Conservation (phyloP, 768 basidiomycete genomes). For the Chalciporus pseudorubinellus region DNA sequence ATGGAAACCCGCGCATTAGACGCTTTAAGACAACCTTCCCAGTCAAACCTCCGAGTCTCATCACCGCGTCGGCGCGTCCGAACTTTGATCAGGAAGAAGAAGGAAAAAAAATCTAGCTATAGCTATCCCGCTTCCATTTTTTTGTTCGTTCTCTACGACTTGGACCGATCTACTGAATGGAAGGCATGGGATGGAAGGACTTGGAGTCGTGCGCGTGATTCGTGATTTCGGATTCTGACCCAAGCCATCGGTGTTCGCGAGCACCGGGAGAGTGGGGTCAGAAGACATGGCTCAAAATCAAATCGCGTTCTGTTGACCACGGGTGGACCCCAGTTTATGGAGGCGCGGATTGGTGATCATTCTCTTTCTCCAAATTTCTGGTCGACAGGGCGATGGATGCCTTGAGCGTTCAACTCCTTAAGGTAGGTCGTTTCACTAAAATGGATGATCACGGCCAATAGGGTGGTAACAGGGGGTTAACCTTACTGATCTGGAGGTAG, state of each 20-base stretch:
- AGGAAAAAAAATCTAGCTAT: background rate
- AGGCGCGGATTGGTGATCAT: background rate
- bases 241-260: background rate
- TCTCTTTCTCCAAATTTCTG: too few relatives aligned
- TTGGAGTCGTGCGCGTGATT: too few relatives aligned
- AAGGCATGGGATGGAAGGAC: background rate
- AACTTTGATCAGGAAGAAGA: constrained; percentile 1
- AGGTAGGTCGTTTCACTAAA: background rate
- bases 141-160: background rate
- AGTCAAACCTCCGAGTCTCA: constrained; percentile 1
- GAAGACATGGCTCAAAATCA: too few relatives aligned
- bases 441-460: background rate
- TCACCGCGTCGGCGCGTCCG: constrained; percentile 6
- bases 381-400: too few relatives aligned
- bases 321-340: background rate
- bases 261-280: background rate
- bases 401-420: background rate
- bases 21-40: constrained; percentile 1
- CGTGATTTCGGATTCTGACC: too few relatives aligned
- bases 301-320: too few relatives aligned
- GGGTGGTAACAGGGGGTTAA: background rate
- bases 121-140: constrained; percentile 3
- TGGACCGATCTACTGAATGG: background rate
- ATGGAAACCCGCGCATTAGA: constrained; percentile 25
- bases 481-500: background rate